Percentiles rank a stretch among this genome's conserved stretches.
Evolutionary conservation across 1,284 basidiomycete species (phyloP).

Genomic region (Xerocomus nothofagi): DNA sequence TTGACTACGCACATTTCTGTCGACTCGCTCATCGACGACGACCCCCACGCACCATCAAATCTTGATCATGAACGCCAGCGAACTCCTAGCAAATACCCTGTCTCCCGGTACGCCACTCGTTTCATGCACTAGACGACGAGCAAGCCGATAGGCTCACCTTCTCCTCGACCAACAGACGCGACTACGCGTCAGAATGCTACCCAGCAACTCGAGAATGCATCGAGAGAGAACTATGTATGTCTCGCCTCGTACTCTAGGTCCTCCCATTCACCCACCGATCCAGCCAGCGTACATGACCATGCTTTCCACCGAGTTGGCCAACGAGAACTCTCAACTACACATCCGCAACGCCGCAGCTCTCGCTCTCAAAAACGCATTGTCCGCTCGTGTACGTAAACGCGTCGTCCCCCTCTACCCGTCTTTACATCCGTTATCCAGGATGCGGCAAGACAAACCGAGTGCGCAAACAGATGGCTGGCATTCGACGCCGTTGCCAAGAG

Average conservation of each 20-base stretch:
- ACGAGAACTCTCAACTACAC: slow-evolving; percentile 70
- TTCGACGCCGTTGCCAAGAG: slow-evolving; percentile 68
- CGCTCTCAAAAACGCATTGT: slow-evolving; percentile 94
- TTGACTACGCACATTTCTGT: slow-evolving; percentile 10
- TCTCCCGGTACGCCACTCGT: slow-evolving; percentile 69
- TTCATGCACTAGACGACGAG: slow-evolving; percentile 24
- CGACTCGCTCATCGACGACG: slow-evolving; percentile 24
- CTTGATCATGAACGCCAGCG: slow-evolving; percentile 81
- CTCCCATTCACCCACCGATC: slow-evolving; percentile 26
- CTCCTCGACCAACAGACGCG: slow-evolving; percentile 54
- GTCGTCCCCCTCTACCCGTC: slow-evolving; percentile 13
- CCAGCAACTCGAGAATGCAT: slow-evolving; percentile 81
- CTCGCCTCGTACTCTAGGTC: slow-evolving; percentile 16
- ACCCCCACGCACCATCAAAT: slow-evolving; percentile 23
- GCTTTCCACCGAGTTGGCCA: slow-evolving; percentile 79
- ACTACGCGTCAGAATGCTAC: slow-evolving; percentile 87
- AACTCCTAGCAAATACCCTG: slow-evolving; percentile 87
- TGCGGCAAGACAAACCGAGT: slow-evolving; percentile 70
- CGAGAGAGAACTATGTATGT: slow-evolving; percentile 83
- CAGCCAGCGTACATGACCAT: slow-evolving; percentile 89
- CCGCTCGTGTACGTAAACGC: slow-evolving; percentile 73
- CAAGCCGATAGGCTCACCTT: slow-evolving; percentile 18
- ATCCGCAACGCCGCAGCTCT: slow-evolving; percentile 94
- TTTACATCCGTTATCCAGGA: slow-evolving; percentile 54
- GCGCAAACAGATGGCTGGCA: slow-evolving; percentile 79